These are phyloP conservation scores for Chaetomidium leptoderma DNA, from an alignment of 495 filamentous ascomycete species.

Conservation along the genomic window DNA sequence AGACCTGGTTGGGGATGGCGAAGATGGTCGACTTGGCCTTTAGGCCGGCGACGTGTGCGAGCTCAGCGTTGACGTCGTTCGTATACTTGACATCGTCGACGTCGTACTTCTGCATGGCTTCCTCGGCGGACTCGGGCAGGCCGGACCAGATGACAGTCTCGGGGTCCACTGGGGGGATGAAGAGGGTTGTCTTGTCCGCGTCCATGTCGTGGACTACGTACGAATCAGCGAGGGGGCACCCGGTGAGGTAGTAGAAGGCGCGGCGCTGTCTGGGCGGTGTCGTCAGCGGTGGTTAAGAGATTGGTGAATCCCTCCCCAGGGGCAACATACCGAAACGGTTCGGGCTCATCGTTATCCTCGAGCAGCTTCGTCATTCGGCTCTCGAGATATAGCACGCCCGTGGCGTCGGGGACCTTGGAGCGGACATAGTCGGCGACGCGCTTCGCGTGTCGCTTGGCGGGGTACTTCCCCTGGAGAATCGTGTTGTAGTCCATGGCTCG, in stretches of 20 bases:
- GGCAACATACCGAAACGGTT: constrained; percentile 66
- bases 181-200: constrained; percentile 71
- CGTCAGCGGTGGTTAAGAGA: constrained; percentile 11
- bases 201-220: constrained; percentile 76
- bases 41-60: constrained; percentile 46
- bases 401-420: constrained; percentile 52
- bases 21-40: constrained; percentile 54
- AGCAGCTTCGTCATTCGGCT: constrained; percentile 69
- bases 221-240: constrained; percentile 77
- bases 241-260: constrained; percentile 91
- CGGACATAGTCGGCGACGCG: constrained; percentile 74
- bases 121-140: constrained; percentile 68
- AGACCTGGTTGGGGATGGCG: constrained; percentile 68
- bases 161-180: constrained; percentile 83
- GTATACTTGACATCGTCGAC: constrained; percentile 71
- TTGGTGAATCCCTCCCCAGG: no score
- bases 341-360: constrained; percentile 77
- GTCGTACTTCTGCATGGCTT: constrained; percentile 73
- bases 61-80: constrained; percentile 62
- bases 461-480: constrained; percentile 70
- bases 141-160: constrained; percentile 96
- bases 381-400: constrained; percentile 79
- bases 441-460: constrained; percentile 84
- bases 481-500: constrained; percentile 34
- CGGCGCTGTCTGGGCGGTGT: constrained; percentile 66